Evolutionary conservation across 805 yeast genomes (phyloP).

Genomic region (Pichia gijzeniarum): DNA sequence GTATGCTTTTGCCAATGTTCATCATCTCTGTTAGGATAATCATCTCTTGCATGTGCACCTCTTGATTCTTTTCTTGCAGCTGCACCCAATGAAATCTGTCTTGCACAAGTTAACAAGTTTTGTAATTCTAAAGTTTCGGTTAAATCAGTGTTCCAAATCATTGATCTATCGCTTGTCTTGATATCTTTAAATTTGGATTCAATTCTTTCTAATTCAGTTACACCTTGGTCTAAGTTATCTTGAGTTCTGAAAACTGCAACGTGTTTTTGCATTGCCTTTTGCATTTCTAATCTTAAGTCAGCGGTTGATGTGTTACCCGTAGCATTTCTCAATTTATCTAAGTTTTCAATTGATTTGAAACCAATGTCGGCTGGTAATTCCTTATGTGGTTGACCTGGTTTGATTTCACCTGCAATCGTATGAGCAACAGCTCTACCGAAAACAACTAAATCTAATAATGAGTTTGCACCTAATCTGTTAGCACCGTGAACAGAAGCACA

Average conservation of each 20-base stretch:
- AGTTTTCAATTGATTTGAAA: constrained; percentile 79
- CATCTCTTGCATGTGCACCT: constrained; percentile 99
- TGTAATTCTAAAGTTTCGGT: constrained; percentile 95
- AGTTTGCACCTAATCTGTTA: constrained; percentile 98
- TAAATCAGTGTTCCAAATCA: constrained; percentile 98
- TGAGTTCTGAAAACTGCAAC: constrained; percentile 96
- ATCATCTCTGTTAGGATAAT: constrained; percentile 93
- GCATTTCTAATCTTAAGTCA: constrained; percentile 86
- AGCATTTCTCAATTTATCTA: constrained; percentile 84
- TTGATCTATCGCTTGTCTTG: constrained; percentile 88
- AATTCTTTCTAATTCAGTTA: constrained; percentile 62
- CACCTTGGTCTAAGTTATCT: constrained; percentile 88
- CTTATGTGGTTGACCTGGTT: constrained; percentile 84
- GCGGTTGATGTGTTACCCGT: constrained; percentile 80
- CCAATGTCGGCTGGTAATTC: constrained; percentile 84
- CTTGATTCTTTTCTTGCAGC: constrained; percentile 95
- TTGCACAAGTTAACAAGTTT: constrained; percentile 94
- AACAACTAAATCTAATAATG: constrained; percentile 90
- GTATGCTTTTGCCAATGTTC: constrained; percentile 97
- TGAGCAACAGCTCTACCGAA: constrained; percentile 98
- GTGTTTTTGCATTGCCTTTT: constrained; percentile 91
- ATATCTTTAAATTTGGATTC: constrained; percentile 70
- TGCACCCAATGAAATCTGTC: constrained; percentile 91
- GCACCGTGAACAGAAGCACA: constrained; percentile 99
- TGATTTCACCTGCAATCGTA: constrained; percentile 75